Conservation (phyloP, 768 basidiomycete genomes). For the Mycena venus region DNA sequence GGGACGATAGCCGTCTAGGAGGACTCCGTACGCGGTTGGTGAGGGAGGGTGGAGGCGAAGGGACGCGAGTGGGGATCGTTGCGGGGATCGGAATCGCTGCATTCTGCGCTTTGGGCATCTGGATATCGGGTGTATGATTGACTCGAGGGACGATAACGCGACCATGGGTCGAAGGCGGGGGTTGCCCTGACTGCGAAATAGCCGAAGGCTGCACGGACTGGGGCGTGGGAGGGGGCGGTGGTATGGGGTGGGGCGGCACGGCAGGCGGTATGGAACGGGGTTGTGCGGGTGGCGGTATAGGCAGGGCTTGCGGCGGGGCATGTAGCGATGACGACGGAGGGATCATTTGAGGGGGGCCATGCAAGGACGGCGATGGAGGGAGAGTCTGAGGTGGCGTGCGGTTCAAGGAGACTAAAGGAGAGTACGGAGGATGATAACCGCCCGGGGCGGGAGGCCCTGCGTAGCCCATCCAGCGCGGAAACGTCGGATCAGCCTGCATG, state of each 20-base stretch:
- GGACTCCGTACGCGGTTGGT: background rate
- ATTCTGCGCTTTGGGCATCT: conserved; percentile 11
- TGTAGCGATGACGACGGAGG: background rate
- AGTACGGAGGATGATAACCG: conserved; percentile 25
- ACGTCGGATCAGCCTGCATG: conserved; percentile 1
- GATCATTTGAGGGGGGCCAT: background rate
- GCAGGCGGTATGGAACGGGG: background rate
- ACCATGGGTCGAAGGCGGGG: background rate
- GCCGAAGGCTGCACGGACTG: background rate
- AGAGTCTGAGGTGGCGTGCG: background rate
- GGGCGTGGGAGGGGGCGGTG: background rate
- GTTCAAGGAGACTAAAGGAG: conserved; percentile 27
- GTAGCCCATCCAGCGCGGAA: conserved; percentile 31
- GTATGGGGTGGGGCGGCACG: background rate
- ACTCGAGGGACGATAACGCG: background rate
- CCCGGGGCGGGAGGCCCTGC: conserved; percentile 1
- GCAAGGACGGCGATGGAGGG: background rate
- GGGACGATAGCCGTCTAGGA: background rate
- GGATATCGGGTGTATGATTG: conserved; percentile 1
- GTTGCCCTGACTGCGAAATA: background rate
- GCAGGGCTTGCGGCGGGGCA: background rate
- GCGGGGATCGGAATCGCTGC: background rate
- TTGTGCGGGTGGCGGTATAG: background rate
- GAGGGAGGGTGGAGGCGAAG: background rate
- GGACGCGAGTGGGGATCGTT: background rate